Conservation (phyloP, 352 stramenopile genomes). For the Elongisporangium senticosum region DNA sequence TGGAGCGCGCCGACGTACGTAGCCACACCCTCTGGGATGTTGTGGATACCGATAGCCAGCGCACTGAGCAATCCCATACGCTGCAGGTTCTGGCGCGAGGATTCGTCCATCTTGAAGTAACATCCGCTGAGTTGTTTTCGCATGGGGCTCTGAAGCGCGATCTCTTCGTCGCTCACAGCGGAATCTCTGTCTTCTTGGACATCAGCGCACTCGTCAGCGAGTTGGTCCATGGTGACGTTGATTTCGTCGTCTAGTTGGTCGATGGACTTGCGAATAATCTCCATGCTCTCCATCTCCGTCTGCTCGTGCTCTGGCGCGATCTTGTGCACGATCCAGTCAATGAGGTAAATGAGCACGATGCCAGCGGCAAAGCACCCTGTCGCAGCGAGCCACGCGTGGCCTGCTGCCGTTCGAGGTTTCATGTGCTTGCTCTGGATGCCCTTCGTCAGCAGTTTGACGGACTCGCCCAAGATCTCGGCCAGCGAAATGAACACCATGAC, state of each 20-base stretch:
- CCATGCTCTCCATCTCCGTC: conserved; percentile 30
- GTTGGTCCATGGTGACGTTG: conserved; percentile 12
- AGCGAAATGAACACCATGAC: conserved; percentile 83
- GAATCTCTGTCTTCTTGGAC: neutral
- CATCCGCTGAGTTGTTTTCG: conserved; percentile 1
- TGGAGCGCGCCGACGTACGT: conserved; percentile 91
- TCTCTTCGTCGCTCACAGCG: neutral
- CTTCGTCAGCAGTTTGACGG: conserved; percentile 23
- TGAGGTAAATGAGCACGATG: conserved; percentile 52
- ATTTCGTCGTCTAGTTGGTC: conserved; percentile 12
- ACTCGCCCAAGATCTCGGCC: conserved; percentile 50
- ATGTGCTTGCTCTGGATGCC: conserved; percentile 29
- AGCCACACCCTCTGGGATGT: conserved; percentile 94
- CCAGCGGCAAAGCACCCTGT: conserved; percentile 86
- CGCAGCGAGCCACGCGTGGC: conserved; percentile 67
- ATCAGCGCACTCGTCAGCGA: neutral
- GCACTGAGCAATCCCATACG: conserved; percentile 88
- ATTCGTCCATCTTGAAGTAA: conserved; percentile 21
- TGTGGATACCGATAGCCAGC: conserved; percentile 91
- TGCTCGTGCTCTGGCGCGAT: conserved; percentile 21
- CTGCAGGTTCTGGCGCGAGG: conserved; percentile 36
- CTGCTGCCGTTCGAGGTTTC: conserved; percentile 20
- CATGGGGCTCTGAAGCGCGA: conserved; percentile 21
- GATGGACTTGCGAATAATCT: conserved; percentile 27
- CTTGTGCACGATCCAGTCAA: conserved; percentile 38